Base-by-base conservation (phyloP, 1,139 yeast genomes). In the Debaryomyces sp. region DNA sequence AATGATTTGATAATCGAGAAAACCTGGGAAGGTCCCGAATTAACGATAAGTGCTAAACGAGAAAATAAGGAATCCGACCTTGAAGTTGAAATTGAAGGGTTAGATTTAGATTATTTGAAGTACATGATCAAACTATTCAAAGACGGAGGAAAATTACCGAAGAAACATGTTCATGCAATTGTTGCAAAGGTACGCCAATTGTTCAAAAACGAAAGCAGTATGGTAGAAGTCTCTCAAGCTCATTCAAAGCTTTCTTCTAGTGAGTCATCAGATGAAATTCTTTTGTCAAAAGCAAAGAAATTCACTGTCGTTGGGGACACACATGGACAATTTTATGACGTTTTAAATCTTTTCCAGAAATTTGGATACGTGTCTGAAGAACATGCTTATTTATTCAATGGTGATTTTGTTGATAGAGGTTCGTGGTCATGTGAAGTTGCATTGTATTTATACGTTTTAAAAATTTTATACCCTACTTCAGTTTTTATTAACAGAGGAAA, bases 381-480 rank as follows among this genome's bases (percentile, higher is more conserved):
- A n/a, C 97, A 92, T 66, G 78, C 84, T 15, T 94, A 89, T 64
- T 71, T 94, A 49, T 92, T 94, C 73, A 94, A 94, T 63, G 99
- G 99, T 43, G 99, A 95, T 70, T 94, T 94, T 70, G 99, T 94
- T 5, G 99, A 94, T 64, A 80, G 99, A 63, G 99, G 99, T 1
- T 89, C 96, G 6, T 94, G 99, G 98, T 90, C 97, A 4, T 89
- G 96, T 63, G 99, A 94, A 66, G 96, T 94, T 46, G 97, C 97
- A 1, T 73, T 95, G 45, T 76, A 89, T 43, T 77, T 90, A 46
- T 92, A 89, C 66, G 80, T 87, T 12, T 79, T 89, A 67, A 94
- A 94, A 71, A 75, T 91, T 38, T 68, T 88, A 38, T 87, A 78
- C 62, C 99, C 99, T n/a, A 62, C 70, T 5, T 76, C 81, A 44